Evolutionary conservation across 2,329 filamentous ascomycete genomes (phyloP).

Genomic region (Xylogone sp.): DNA sequence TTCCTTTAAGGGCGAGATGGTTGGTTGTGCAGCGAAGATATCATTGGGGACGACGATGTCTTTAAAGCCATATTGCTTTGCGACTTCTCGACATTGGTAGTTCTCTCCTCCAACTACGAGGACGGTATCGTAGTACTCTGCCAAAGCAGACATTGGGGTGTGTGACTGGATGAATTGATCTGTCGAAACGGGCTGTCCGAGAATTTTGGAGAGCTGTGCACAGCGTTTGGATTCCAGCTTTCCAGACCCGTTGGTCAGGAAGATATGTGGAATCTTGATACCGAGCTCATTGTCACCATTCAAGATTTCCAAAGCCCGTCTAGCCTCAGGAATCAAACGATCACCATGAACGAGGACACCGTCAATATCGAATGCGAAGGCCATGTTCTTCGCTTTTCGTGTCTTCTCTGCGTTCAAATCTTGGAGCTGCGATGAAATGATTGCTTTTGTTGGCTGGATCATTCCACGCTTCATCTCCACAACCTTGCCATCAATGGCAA

Average conservation of each 20-base stretch:
- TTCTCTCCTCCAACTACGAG: slow-evolving; percentile 73
- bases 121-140: slow-evolving; percentile 74
- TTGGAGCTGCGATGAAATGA: slow-evolving; percentile 68
- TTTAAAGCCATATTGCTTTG: slow-evolving; percentile 70
- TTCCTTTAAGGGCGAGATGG: slow-evolving; percentile 63
- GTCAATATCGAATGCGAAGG: slow-evolving; percentile 76
- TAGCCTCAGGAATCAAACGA: slow-evolving; percentile 64
- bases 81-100: slow-evolving; percentile 69
- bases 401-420: slow-evolving; percentile 64
- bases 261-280: slow-evolving; percentile 73
- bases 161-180: slow-evolving; percentile 77
- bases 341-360: slow-evolving; percentile 73
- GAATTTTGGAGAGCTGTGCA: slow-evolving; percentile 63
- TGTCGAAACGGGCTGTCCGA: slow-evolving; percentile 60
- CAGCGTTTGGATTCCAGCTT: slow-evolving; percentile 64
- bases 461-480: slow-evolving; percentile 47
- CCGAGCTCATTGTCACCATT: slow-evolving; percentile 75
- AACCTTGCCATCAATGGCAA: slow-evolving; percentile 40
- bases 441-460: slow-evolving; percentile 61
- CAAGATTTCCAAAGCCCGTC: slow-evolving; percentile 63
- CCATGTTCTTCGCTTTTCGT: slow-evolving; percentile 70
- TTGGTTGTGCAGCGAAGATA: slow-evolving; percentile 65
- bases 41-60: slow-evolving; percentile 72
- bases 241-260: slow-evolving; percentile 71
- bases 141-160: slow-evolving; percentile 71